Conservation (phyloP, 495 filamentous ascomycete species). For the Choiromyces venosus region DNA sequence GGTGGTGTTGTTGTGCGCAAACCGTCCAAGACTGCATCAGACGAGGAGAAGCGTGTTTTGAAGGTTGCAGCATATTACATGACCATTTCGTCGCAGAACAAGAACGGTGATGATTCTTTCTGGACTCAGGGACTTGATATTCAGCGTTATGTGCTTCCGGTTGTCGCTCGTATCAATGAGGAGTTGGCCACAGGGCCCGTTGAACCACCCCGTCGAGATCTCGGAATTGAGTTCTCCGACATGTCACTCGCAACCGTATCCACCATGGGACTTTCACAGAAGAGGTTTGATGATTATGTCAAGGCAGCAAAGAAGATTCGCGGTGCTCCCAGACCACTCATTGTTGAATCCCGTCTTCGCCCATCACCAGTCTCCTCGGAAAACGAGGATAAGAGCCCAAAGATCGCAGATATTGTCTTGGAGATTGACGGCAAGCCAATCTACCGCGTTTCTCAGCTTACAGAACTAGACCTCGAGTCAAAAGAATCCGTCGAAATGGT, state of each 20-base stretch:
- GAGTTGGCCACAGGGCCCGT: conserved; percentile 24
- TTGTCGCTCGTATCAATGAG: conserved; percentile 33
- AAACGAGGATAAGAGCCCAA: conserved; percentile 33
- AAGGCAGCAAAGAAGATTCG: conserved; percentile 42
- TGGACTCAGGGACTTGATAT: conserved; percentile 42
- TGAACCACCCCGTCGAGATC: conserved; percentile 34
- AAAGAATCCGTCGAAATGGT: conserved; percentile 42
- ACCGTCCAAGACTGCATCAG: conserved; percentile 27
- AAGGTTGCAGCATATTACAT: conserved; percentile 42
- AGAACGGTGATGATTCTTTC: conserved; percentile 40
- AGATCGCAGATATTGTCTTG: conserved; percentile 40
- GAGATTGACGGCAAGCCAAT: conserved; percentile 42
- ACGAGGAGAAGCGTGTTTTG: conserved; percentile 24
- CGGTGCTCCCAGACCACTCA: conserved; percentile 38
- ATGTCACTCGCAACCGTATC: conserved; percentile 42
- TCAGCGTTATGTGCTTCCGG: conserved; percentile 38
- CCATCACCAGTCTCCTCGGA: conserved; percentile 19
- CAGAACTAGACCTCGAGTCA: conserved; percentile 35
- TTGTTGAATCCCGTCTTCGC: conserved; percentile 41
- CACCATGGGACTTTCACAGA: conserved; percentile 39
- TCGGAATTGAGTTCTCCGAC: conserved; percentile 42
- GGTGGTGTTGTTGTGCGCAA: conserved; percentile 41
- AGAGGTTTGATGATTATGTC: conserved; percentile 40
- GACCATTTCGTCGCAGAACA: conserved; percentile 42
- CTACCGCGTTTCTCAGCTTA: conserved; percentile 36